Percentiles rank a stretch among this genome's conserved stretches.
These are phyloP conservation scores for Clitopilus hobsonii DNA, from an alignment of 768 basidiomycete genomes.

Conservation along the genomic window DNA sequence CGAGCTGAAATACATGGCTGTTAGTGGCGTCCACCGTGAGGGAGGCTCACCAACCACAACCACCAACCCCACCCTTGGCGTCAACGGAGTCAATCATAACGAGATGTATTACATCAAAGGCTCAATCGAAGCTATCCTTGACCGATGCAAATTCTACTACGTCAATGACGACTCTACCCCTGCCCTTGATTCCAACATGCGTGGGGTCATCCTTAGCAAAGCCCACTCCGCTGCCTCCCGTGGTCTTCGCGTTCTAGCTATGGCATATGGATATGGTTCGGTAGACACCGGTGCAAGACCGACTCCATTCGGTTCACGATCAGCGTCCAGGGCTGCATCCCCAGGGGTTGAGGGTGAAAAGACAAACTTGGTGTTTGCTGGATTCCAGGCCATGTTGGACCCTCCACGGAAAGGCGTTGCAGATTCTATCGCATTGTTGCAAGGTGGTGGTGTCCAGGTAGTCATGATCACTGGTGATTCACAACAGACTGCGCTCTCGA, in stretches of 20 bases:
- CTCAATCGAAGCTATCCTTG: slow-evolving; percentile 82
- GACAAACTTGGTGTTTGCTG: slow-evolving; percentile 78
- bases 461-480: slow-evolving; percentile 99
- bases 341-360: slow-evolving; percentile 20
- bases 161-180: slow-evolving; percentile 89
- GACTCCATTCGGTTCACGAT: slow-evolving; percentile 16
- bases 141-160: slow-evolving; percentile 85
- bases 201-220: slow-evolving; percentile 61
- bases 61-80: slow-evolving; percentile 15
- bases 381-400: slow-evolving; percentile 94
- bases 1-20: slow-evolving; percentile 90
- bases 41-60: slow-evolving; percentile 9
- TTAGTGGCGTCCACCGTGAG: slow-evolving; percentile 66
- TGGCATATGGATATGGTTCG: slow-evolving; percentile 82
- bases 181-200: slow-evolving; percentile 62
- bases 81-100: slow-evolving; percentile 31
- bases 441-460: slow-evolving; percentile 87
- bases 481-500: slow-evolving; percentile 84
- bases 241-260: slow-evolving; percentile 84
- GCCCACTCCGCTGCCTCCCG: slow-evolving; percentile 69
- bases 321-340: slow-evolving; percentile 22
- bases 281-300: slow-evolving; percentile 31
- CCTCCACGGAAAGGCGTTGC: slow-evolving; percentile 94
- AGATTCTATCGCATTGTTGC: slow-evolving; percentile 77
- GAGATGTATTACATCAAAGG: slow-evolving; percentile 93